Base-by-base conservation (phyloP, 164 flowering plant genomes). In the Annona cherimola region DNA sequence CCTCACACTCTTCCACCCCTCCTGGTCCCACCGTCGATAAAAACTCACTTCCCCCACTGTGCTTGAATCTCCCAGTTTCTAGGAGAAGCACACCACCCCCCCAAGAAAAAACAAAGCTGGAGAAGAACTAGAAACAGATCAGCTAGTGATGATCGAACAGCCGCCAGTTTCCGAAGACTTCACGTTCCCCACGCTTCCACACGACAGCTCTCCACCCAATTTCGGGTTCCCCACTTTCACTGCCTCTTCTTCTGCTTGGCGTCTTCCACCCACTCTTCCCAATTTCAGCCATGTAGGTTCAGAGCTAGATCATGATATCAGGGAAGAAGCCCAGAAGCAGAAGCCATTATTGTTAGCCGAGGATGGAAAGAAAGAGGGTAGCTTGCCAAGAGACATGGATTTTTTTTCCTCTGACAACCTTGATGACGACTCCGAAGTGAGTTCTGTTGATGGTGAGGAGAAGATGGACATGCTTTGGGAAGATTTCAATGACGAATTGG, bases 381-480 rank as follows among this genome's bases (percentile, higher is more conserved):
- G 42, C 12, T 19, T 20, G 6, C 26, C 40, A 20, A 55, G 62
- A 66, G 67, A 26, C 11, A 9, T 54, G 6, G 63, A 19, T 54
- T 42, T 9, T 39, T n/a, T 39, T 6, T 46, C 45, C 40, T 61
- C 42, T 40, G 40, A 43, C 45, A 20, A n/a, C 19, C 35, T 14
- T 41, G 61, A 14, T 2, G 42, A 45, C 54, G 79, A 71, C 14
- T 63, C 19, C 1, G 19, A 20, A 5, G 69, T 41, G 40, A 41
- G n/a, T 9, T 65, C 43, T 26, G 45, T 70, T 8, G 80, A 72
- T 4, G 80, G 72, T 19, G 88, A 84, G 44, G 89, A 86, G 59
- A 87, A 77, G 80, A 89, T 89, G 93, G 93, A 89, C 67, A 67
- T 82, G 82, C 71, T 89, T 70, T 89, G 93, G 93, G 90, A 89